Conservation (phyloP, 2,329 filamentous ascomycete species). For the Sphaerulina vaccinii region DNA sequence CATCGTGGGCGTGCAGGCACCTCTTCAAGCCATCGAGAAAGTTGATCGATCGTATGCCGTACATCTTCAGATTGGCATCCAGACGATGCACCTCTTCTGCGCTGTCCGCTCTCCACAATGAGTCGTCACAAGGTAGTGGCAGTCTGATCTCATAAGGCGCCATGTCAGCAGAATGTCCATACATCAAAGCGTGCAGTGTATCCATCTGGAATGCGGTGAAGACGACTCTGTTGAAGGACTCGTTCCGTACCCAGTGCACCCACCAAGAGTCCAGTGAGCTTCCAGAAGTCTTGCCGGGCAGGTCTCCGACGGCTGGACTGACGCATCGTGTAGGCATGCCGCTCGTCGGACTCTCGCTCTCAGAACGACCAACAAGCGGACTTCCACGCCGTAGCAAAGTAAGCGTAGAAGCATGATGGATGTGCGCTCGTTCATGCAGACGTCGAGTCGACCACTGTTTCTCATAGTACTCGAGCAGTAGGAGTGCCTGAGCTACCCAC, state of each 20-base stretch:
- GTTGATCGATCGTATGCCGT: constrained; percentile 76
- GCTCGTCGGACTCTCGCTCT: constrained; percentile 78
- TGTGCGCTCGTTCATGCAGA: constrained; percentile 87
- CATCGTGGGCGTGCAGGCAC: constrained; percentile 76
- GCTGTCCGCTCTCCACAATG: constrained; percentile 83
- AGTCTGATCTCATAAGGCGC: constrained; percentile 87
- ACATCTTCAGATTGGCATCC: constrained; percentile 73
- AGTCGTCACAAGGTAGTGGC: constrained; percentile 85
- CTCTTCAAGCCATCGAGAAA: constrained; percentile 88
- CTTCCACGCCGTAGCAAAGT: constrained; percentile 89
- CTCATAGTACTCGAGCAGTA: constrained; percentile 86
- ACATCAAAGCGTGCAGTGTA: constrained; percentile 93
- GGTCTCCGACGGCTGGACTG: constrained; percentile 9
- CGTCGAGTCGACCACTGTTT: constrained; percentile 93
- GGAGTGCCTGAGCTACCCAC: constrained; percentile 86
- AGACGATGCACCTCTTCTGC: constrained; percentile 79
- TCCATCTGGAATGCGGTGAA: constrained; percentile 93
- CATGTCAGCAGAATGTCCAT: constrained; percentile 84
- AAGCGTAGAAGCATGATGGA: constrained; percentile 90
- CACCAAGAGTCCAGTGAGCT: constrained; percentile 57
- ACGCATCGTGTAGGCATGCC: constrained; percentile 22
- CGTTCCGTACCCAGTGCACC: constrained; percentile 90
- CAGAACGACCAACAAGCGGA: constrained; percentile 79
- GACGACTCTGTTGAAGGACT: constrained; percentile 80
- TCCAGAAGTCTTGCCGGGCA: background rate